Evolutionary conservation across 257 asterid genomes (phyloP).

Genomic region (Nicotiana knightiana): DNA sequence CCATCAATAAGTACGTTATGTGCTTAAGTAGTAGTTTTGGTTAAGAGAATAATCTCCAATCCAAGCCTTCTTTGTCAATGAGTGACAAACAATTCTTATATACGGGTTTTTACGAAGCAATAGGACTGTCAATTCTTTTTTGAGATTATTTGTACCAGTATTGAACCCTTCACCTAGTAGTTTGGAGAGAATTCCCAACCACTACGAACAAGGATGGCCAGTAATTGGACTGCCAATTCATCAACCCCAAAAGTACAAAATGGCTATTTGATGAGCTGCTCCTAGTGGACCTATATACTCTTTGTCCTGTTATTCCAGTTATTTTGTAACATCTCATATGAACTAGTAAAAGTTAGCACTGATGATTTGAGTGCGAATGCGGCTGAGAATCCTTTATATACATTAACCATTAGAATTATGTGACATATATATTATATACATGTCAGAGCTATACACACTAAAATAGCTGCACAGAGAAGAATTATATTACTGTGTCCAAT

Average conservation of each 20-base stretch:
- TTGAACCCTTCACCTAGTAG: no score
- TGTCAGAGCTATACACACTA: not conserved
- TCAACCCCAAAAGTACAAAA: no score
- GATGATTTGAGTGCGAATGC: not conserved
- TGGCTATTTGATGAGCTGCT: no score
- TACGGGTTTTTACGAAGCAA: not conserved
- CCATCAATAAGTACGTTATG: no score
- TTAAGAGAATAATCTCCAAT: not conserved
- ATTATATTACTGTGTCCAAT: conserved; percentile 8
- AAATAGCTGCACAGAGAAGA: conserved; percentile 2
- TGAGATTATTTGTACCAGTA: no score
- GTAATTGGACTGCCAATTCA: not conserved
- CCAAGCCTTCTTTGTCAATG: not conserved
- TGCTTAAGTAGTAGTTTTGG: not conserved
- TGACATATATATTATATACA: not conserved
- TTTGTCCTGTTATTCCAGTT: not conserved
- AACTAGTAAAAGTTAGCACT: not conserved
- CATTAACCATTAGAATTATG: not conserved
- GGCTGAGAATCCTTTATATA: not conserved
- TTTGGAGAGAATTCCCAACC: no score
- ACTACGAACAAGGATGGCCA: no score
- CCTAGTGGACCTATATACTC: no score
- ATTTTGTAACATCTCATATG: not conserved
- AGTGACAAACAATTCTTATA: not conserved
- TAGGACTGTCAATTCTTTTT: not conserved